Percentiles rank a stretch among this genome's conserved stretches.
Evolutionary conservation across 805 yeast species (phyloP).

Genomic region (Cyberlindnera samutprakarnensis): DNA sequence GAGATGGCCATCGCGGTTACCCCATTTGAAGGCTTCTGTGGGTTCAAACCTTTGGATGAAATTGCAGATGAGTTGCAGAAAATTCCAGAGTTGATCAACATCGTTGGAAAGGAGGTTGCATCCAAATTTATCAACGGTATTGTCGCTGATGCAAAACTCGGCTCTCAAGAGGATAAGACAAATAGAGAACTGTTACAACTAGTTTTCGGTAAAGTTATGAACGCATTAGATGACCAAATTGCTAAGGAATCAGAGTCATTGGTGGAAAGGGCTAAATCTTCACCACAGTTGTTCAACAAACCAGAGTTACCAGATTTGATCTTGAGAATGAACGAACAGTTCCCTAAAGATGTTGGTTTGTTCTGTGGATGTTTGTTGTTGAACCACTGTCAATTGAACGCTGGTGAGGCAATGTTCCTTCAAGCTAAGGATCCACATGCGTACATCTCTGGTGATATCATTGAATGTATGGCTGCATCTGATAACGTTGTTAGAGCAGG

Average conservation of each 20-base stretch:
- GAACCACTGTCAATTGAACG: conserved; percentile 73
- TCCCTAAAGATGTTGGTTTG: conserved; percentile 89
- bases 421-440: conserved; percentile 99
- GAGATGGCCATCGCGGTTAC: conserved; percentile 99
- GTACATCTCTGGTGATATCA: conserved; percentile 92
- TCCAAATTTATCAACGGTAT: conserved; percentile 45
- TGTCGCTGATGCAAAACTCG: conserved; percentile 31
- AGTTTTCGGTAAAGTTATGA: conserved; percentile 82
- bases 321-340: conserved; percentile 73
- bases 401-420: conserved; percentile 95
- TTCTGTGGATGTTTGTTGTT: conserved; percentile 92
- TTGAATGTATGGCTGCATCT: conserved; percentile 99
- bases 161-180: conserved; percentile 41
- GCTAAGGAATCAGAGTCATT: conserved; percentile 51
- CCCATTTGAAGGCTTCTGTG: conserved; percentile 95
- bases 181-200: conserved; percentile 65
- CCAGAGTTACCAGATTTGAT: conserved; percentile 63
- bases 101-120: conserved; percentile 62
- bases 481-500: conserved; percentile 99
- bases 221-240: conserved; percentile 56
- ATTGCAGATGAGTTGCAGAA: conserved; percentile 59
- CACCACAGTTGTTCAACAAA: conserved; percentile 49
- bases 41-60: conserved; percentile 85
- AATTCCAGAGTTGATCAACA: conserved; percentile 67
- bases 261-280: conserved; percentile 52